These are phyloP conservation scores for Podospora australis DNA, from an alignment of 495 filamentous ascomycete genomes.

Conservation along the genomic window DNA sequence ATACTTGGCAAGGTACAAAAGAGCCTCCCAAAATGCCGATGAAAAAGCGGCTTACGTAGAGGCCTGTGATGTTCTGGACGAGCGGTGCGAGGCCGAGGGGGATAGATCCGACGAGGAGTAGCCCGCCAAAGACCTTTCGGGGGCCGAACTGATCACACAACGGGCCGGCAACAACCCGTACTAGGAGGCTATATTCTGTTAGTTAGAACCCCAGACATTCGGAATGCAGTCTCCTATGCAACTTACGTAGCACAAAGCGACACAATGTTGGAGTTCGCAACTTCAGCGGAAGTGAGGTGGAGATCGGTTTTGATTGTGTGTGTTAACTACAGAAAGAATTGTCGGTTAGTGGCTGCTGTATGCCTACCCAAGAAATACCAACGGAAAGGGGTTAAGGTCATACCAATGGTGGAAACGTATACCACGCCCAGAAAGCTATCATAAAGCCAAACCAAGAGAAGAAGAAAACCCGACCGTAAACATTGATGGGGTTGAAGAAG, in stretches of 20 bases:
- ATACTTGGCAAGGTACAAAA: constrained; percentile 93
- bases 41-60: constrained; percentile 80
- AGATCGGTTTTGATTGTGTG: constrained; percentile 73
- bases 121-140: constrained; percentile 68
- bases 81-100: constrained; percentile 79
- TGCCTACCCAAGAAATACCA: not conserved
- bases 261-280: constrained; percentile 87
- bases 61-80: constrained; percentile 58
- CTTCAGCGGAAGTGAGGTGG: constrained; percentile 56
- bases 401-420: constrained; percentile 75
- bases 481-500: constrained; percentile 67
- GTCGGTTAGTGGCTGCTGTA: not conserved
- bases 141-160: constrained; percentile 84
- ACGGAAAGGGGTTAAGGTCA: constrained; percentile 18
- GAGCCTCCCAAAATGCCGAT: constrained; percentile 82
- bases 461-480: constrained; percentile 85
- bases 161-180: constrained; percentile 73
- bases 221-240: not conserved
- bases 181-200: constrained; percentile 58
- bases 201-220: not conserved
- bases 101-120: constrained; percentile 67
- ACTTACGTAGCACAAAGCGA: constrained; percentile 77
- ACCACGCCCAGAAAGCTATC: constrained; percentile 92
- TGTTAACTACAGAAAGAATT: constrained; percentile 47
- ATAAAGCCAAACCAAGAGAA: constrained; percentile 94